Base-by-base conservation (phyloP, 108 stramenopile species). In the Cylindrotheca closterium region DNA sequence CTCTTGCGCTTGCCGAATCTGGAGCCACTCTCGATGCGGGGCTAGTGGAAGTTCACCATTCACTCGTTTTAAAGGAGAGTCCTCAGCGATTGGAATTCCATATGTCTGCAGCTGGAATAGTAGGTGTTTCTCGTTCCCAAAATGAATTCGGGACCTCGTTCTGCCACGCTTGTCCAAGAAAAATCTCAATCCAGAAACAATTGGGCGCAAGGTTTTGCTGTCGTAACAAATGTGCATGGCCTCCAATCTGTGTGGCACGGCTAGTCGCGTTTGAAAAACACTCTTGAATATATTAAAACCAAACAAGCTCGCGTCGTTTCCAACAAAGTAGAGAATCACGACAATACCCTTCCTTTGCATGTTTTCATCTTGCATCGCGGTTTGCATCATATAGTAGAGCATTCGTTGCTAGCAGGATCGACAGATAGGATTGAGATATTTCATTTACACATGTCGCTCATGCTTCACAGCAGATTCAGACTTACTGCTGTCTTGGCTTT, bases 221-320 rank as follows among this genome's bases (percentile, higher is more conserved):
- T 65, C 25, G 33, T 63, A 72, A 25, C 63, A 52, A 26, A 58
- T 58, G 48, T 72, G 71, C 47, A 58, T 23, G 4, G 33, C 71
- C 4, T n/a, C 55, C 0, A 62, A 27, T 17, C 51, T 65, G n/a
- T 26, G 15, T 18, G 71, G 58, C 49, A 70, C 19, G 31, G 69
- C 24, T 2, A 55, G 51, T 46, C 56, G 55, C 32, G 60, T 51
- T 15, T 31, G 34, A 27, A 32, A 48, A 0, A 69, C 27, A 7
- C 45, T 30, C 25, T 45, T 29, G 17, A 59, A 25, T 26, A 62
- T 18, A 33, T 62, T 54, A 32, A 31, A 48, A 15, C 8, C 24
- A 24, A 52, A 29, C 1, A 31, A n/a, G n/a, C 17, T 55, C 5
- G 48, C 22, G 0, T 29, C 27, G 47, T 22, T 63, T 42, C 30